Percentiles rank a stretch among this genome's conserved stretches.
These are phyloP conservation scores for Chamaenerion angustifolium DNA, from an alignment of 345 rosid species.

Conservation along the genomic window DNA sequence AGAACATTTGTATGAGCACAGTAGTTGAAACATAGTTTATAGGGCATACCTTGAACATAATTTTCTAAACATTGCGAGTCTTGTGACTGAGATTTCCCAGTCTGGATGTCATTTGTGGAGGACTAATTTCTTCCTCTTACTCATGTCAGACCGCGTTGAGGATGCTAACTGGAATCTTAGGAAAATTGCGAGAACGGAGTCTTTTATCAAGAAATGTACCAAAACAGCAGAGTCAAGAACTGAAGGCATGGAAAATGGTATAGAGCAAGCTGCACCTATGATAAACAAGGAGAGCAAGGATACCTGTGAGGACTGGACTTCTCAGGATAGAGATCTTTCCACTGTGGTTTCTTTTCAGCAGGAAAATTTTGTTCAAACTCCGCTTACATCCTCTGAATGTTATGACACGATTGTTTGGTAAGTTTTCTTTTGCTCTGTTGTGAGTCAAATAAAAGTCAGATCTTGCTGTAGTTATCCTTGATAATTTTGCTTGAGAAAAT, in stretches of 20 bases:
- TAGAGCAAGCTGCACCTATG: conserved; percentile 10
- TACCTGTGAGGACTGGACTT: conserved; percentile 6
- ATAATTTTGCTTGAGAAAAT: not conserved
- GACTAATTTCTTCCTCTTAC: conserved; percentile 5
- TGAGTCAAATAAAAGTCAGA: not conserved
- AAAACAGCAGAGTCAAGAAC: conserved; percentile 16
- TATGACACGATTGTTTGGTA: conserved; percentile 87
- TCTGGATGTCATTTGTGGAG: not conserved
- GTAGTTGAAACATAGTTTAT: too few relatives aligned
- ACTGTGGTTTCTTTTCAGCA: conserved; percentile 51
- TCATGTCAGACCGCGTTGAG: conserved; percentile 42
- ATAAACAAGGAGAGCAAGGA: conserved; percentile 16
- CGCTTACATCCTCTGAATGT: conserved; percentile 14
- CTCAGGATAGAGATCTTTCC: conserved; percentile 27
- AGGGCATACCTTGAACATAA: too few relatives aligned
- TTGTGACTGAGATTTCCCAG: not conserved
- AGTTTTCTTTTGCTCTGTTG: conserved; percentile 4
- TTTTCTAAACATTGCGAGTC: not conserved
- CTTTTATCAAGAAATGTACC: conserved; percentile 14
- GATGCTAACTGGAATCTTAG: conserved; percentile 74
- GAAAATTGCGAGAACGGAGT: conserved; percentile 29
- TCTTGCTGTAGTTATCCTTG: not conserved
- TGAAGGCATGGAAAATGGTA: conserved; percentile 15
- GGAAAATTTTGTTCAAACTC: conserved; percentile 62
- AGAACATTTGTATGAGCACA: too few relatives aligned